Base-by-base conservation (phyloP, 1,139 yeast species). In the Magnusiomyces paraingens region DNA sequence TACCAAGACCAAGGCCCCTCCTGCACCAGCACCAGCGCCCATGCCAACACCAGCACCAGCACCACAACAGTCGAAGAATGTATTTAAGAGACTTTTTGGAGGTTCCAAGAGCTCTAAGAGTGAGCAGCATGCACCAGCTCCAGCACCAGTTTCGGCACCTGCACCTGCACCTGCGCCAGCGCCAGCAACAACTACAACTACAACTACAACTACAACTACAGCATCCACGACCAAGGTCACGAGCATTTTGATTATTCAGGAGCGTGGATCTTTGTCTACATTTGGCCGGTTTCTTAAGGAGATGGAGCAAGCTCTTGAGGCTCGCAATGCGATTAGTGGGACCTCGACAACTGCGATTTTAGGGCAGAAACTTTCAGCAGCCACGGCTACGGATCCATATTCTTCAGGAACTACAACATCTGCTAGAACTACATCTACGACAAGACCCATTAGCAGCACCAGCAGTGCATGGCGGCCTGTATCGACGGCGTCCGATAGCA, bases 201-300 rank as follows among this genome's bases (percentile, higher is more conserved):
- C 15, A 12, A n/a, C 40, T 4, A 8, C 40, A 6, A 11, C 40
- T 36, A 6, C 40, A 4, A 36, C 46, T 15, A 20, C 46, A 20
- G 21, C 32, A 6, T 8, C 46, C 17, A 20, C 46, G 15, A 39
- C 49, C 2, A 40, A 29, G 15, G 44, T 49, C 29, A 49, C 55
- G 3, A 50, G 51, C 22, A 35, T 54, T 14, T 22, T 20, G 10
- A 41, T 54, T 32, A 45, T 51, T 8, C 49, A 51, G 21, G 51
- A 49, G 40, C 51, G 52, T 14, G 57, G 57, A 42, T 49, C 54
- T 2, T 42, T 40, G 14, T 50, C 47, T 18, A 43, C 57, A 4
- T 54, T 54, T 35, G 15, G 21, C 26, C 32, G 57, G 35, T 47
- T 54, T 14, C 38, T 51, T 15, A 49, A 44, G 22, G 57, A 54